phyloP scores from a whole-genome alignment of 345 rosid species.

The Brassica rapa region DNA sequence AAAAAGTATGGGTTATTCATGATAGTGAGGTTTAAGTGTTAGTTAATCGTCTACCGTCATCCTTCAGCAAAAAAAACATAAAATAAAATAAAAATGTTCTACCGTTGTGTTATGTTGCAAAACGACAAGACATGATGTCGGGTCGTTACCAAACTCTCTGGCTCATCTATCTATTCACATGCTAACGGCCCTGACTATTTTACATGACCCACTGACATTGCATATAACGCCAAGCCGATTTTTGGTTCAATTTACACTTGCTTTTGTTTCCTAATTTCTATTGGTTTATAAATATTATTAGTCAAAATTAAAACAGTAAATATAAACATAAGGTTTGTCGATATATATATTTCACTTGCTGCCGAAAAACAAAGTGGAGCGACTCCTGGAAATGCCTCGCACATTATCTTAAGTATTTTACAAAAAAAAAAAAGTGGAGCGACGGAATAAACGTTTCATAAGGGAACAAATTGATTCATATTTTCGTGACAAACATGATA shows the following conservation, averaged over 20 bases:
- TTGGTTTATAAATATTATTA: not conserved
- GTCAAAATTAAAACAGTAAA: not conserved
- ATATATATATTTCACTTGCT: not conserved
- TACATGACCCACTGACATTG: conserved; percentile 25
- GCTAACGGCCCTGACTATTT: conserved; percentile 26
- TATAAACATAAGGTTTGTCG: not conserved
- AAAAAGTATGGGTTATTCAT: conserved; percentile 19
- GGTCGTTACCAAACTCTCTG: conserved; percentile 37
- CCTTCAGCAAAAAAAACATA: not conserved
- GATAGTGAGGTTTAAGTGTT: conserved; percentile 24
- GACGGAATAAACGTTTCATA: conserved; percentile 11
- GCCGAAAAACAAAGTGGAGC: conserved; percentile 9
- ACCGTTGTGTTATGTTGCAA: conserved; percentile 8
- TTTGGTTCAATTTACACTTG: not conserved
- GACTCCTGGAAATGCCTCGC: not conserved
- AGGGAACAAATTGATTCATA: not conserved
- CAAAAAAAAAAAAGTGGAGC: conserved; percentile 1
- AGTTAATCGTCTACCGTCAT: not conserved
- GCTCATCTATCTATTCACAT: conserved; percentile 1
- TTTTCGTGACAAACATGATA: not conserved
- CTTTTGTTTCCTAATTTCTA: not conserved
- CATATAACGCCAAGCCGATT: conserved; percentile 20
- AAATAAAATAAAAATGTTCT: not conserved
- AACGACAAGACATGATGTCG: not conserved
- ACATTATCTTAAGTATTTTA: too few relatives aligned